Base-by-base conservation (phyloP, 345 rosid species). In the Limnanthes douglasii region DNA sequence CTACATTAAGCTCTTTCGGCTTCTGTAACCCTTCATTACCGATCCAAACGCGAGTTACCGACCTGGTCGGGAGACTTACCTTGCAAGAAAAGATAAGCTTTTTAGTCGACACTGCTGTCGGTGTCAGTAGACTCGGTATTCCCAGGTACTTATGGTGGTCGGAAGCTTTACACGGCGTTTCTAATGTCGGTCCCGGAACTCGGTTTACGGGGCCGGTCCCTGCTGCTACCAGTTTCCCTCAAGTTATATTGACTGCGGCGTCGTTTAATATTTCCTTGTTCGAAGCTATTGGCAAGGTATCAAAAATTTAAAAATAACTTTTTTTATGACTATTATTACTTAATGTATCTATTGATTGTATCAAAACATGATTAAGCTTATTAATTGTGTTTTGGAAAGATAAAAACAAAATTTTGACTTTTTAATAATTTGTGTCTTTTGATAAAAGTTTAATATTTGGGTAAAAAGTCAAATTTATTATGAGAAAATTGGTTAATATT, bases 121-220 rank as follows among this genome's bases (percentile, higher is more conserved):
- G 68, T 16, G 94, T 90, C 46, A 50, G 53, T 15, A 39, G 78
- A 8, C 82, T 90, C 2, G 95, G 98, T 26, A 72, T 84, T 22
- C 98, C 98, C 1, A 59, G 48, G 31, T 90, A 84, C 33, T 70
- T 72, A 53, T 90, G 98, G 98, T 90, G 95, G 98, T 79, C 93
- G 0, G 97, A 88, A 69, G 97, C 95, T 18, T 57, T 88, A 45
- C 97, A 88, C 24, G 97, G 98, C 17, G 92, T 84, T 21, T 84
- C 95, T n/a, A 30, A 80, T 45, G 60, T 65, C 8, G 98, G 98
- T 4, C 85, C 75, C 0, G 94, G 92, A 1, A 84, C 92, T 0
- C 65, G 8, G 34, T 90, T 90, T 46, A 54, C 72, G 31, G 39
- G 44, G 23, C 25, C 31, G 11, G 82, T 84, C 18, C 94, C 98